A percentile compares a stretch with the other conserved stretches of the same genome.
Evolutionary conservation across 2,329 filamentous ascomycete genomes (phyloP).

Genomic region (Scytalidium lignicola): DNA sequence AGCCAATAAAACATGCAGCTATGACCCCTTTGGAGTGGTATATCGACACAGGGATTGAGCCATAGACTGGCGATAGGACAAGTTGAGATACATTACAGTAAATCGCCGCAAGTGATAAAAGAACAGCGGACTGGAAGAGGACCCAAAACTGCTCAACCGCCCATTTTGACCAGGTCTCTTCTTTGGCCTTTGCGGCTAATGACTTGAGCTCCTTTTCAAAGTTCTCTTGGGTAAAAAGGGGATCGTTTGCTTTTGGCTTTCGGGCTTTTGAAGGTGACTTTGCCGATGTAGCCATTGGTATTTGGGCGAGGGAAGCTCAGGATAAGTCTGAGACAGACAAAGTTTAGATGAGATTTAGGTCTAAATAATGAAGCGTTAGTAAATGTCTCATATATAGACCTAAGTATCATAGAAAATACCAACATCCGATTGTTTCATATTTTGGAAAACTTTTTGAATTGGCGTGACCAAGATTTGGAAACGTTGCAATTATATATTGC

Average conservation of each 20-base stretch:
- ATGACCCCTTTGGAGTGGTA: conserved; percentile 67
- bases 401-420: neutral
- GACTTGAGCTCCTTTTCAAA: conserved; percentile 29
- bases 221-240: conserved; percentile 27
- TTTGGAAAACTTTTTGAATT: neutral
- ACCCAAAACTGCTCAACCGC: conserved; percentile 21
- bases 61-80: conserved; percentile 81
- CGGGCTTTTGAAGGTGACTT: conserved; percentile 6
- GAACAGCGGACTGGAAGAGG: conserved; percentile 31
- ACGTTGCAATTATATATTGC: neutral
- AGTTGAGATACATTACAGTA: conserved; percentile 69
- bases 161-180: conserved; percentile 27
- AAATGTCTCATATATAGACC: no score
- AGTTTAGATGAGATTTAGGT: neutral
- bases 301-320: neutral
- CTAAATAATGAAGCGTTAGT: no score
- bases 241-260: conserved; percentile 11
- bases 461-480: neutral
- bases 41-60: conserved; percentile 69
- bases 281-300: neutral
- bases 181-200: conserved; percentile 25
- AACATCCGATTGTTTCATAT: neutral
- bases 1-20: conserved; percentile 64
- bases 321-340: neutral
- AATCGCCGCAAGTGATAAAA: conserved; percentile 55